Percentiles rank a stretch among this genome's conserved stretches.
Evolutionary conservation across 495 filamentous ascomycete genomes (phyloP).

Genomic region (Xylaria curta): DNA sequence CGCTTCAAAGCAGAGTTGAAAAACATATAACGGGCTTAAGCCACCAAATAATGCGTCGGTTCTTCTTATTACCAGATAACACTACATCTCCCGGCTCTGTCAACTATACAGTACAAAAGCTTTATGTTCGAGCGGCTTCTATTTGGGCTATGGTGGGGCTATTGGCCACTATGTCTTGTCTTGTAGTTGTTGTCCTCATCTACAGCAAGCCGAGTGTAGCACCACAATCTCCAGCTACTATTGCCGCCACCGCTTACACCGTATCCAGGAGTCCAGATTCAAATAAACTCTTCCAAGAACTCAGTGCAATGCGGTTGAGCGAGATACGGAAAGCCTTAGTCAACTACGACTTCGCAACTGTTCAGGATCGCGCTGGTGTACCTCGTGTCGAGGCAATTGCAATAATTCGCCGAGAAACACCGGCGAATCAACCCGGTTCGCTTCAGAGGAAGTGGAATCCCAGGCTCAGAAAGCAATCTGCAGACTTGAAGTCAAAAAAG

Average conservation of each 20-base stretch:
- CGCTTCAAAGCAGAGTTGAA: background rate
- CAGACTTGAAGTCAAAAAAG: background rate
- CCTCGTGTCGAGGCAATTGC: background rate
- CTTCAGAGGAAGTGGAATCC: background rate
- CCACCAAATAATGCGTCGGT: background rate
- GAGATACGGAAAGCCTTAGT: background rate
- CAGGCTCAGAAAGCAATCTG: background rate
- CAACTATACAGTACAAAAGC: background rate
- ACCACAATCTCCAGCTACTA: background rate
- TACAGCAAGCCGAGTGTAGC: background rate
- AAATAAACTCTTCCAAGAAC: background rate
- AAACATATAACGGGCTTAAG: background rate
- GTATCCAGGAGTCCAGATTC: background rate
- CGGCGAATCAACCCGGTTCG: background rate
- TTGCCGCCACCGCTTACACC: constrained; percentile 1
- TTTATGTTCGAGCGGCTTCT: background rate
- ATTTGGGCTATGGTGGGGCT: background rate
- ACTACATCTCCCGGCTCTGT: background rate
- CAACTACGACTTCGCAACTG: background rate
- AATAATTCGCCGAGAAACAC: background rate
- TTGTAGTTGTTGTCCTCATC: background rate
- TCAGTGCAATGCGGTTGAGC: background rate
- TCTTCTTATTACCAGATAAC: background rate
- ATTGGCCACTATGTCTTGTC: background rate
- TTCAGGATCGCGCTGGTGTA: background rate